Evolutionary conservation across 805 yeast species (phyloP).

Genomic region (Myxozyma geophila): DNA sequence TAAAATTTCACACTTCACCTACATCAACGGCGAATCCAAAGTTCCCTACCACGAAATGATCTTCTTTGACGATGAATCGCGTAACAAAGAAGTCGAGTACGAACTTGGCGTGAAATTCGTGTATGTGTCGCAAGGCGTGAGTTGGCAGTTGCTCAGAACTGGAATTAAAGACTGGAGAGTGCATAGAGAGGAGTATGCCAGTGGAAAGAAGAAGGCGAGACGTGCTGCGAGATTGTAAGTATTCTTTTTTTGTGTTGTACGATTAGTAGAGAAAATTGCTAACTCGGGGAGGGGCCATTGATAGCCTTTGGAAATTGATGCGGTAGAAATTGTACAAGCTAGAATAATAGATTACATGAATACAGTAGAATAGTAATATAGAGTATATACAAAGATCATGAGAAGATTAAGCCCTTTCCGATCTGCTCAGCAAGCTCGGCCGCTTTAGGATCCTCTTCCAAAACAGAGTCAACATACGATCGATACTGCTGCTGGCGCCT

Average conservation of each 20-base stretch:
- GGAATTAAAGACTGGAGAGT: conserved; percentile 50
- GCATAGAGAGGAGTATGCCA: conserved; percentile 15
- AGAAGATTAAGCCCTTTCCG: neutral
- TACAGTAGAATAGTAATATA: neutral
- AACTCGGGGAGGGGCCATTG: conserved; percentile 5
- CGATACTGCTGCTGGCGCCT: conserved; percentile 79
- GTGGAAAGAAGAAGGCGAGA: conserved; percentile 19
- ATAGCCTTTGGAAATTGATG: conserved; percentile 14
- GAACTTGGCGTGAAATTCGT: conserved; percentile 71
- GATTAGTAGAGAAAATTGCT: neutral
- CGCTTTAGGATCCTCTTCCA: conserved; percentile 11
- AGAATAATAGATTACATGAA: neutral
- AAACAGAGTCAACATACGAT: conserved; percentile 58
- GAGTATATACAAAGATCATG: neutral
- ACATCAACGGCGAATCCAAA: conserved; percentile 54
- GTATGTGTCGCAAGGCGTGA: conserved; percentile 65
- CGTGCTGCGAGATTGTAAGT: conserved; percentile 16
- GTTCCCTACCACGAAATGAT: conserved; percentile 56
- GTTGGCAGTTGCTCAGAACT: conserved; percentile 56
- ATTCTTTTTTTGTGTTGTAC: neutral
- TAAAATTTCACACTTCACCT: conserved; percentile 58
- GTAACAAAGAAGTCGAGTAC: conserved; percentile 75
- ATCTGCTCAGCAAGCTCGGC: conserved; percentile 7
- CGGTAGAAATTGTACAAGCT: neutral
- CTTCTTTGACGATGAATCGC: conserved; percentile 78